A percentile compares a stretch with the other conserved stretches of the same genome.
phyloP scores from a whole-genome alignment of 371 early-diverging fungal species.

The Mucor irregularis region DNA sequence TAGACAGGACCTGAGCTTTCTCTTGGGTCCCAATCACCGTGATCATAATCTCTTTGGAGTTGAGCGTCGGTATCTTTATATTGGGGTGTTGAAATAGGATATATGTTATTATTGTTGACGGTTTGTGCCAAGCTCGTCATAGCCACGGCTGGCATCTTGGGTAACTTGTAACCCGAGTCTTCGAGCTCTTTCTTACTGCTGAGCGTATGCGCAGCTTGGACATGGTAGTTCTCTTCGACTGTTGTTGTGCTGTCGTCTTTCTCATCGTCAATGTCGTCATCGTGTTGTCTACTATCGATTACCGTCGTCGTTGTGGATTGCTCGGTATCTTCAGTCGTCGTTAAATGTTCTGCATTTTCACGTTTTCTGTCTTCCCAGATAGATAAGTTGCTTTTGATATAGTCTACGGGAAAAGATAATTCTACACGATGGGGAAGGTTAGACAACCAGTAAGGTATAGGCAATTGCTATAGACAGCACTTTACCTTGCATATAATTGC shows the following conservation, averaged over 20 bases:
- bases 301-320: background rate
- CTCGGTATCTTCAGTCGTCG: too few species aligned
- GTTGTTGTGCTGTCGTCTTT: constrained; percentile 1
- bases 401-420: constrained; percentile 42
- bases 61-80: constrained; percentile 1
- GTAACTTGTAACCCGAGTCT: constrained; percentile 13
- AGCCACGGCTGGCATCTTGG: constrained; percentile 39
- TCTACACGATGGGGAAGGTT: constrained; percentile 17
- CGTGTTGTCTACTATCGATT: background rate
- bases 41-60: constrained; percentile 8
- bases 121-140: constrained; percentile 21
- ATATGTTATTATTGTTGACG: constrained; percentile 1
- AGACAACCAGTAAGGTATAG: too few species aligned
- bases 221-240: constrained; percentile 17
- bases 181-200: constrained; percentile 1
- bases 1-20: constrained; percentile 31
- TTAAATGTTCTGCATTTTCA: constrained; percentile 22
- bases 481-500: constrained; percentile 35
- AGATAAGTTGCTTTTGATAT: constrained; percentile 35
- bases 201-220: constrained; percentile 12
- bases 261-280: background rate
- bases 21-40: constrained; percentile 16
- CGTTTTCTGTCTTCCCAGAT: constrained; percentile 44
- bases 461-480: too few species aligned
- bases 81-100: too few species aligned